Evolutionary conservation across 2,329 filamentous ascomycete genomes (phyloP).

Genomic region (Cladorrhinum sp.): DNA sequence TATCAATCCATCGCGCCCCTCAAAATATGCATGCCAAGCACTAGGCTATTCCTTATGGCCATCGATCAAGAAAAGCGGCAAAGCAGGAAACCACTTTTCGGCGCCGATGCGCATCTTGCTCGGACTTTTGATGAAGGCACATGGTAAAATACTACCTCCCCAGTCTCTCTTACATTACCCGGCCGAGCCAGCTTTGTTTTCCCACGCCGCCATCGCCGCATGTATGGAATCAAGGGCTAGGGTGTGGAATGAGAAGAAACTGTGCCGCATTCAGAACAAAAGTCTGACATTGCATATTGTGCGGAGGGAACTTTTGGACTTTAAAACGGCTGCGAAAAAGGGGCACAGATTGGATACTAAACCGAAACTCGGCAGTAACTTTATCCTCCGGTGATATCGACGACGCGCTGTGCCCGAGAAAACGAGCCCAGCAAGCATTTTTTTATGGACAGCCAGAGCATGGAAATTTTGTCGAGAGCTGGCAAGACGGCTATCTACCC

Average conservation of each 20-base stretch:
- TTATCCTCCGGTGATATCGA: not conserved
- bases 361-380: not conserved
- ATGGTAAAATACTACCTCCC: not conserved
- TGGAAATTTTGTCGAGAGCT: too few species aligned
- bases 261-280: not conserved
- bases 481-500: too few species aligned
- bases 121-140: not conserved
- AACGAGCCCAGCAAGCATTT: too few species aligned
- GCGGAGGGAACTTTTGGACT: not conserved
- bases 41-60: not conserved
- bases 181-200: not conserved
- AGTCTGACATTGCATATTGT: not conserved
- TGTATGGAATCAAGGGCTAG: not conserved
- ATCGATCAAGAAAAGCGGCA: not conserved
- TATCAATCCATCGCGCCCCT: conserved; percentile 12
- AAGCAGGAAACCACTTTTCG: not conserved
- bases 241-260: not conserved
- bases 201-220: not conserved
- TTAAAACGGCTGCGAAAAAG: not conserved
- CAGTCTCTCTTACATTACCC: not conserved
- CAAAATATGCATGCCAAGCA: not conserved
- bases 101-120: not conserved
- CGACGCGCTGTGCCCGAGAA: too few species aligned
- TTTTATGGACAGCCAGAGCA: too few species aligned
- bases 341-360: not conserved